Evolutionary conservation across 805 yeast species (phyloP).

Genomic region (Candida lessepsii): DNA sequence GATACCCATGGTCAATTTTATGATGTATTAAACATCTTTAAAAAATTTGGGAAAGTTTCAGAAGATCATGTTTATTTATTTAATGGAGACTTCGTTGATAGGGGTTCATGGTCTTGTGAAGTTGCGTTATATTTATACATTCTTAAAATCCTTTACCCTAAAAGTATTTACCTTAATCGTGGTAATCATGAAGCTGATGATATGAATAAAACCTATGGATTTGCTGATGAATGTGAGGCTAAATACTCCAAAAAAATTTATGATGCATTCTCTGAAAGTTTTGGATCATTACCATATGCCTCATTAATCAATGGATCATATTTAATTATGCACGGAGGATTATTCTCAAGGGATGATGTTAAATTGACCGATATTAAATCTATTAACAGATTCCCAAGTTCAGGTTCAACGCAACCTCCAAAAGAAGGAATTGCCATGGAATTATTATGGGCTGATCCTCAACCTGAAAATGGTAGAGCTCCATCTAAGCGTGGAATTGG

Average conservation of each 20-base stretch:
- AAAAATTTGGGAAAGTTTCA: conserved; percentile 67
- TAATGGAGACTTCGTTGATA: conserved; percentile 96
- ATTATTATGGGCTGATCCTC: conserved; percentile 97
- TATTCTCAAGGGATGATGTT: conserved; percentile 74
- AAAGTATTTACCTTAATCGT: conserved; percentile 70
- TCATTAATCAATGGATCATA: conserved; percentile 75
- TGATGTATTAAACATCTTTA: conserved; percentile 81
- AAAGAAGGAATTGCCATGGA: conserved; percentile 94
- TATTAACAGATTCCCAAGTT: conserved; percentile 59
- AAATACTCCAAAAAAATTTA: conserved; percentile 82
- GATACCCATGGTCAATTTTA: conserved; percentile 97
- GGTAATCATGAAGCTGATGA: conserved; percentile 97
- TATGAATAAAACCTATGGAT: conserved; percentile 96
- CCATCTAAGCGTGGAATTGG: conserved; percentile 95
- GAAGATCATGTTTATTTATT: conserved; percentile 73
- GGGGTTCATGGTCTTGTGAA: conserved; percentile 98
- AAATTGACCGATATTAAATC: conserved; percentile 72
- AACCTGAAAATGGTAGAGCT: conserved; percentile 68
- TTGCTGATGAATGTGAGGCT: conserved; percentile 91
- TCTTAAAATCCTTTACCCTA: conserved; percentile 75
- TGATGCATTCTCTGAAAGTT: conserved; percentile 80
- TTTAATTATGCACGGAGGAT: conserved; percentile 93
- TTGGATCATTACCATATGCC: conserved; percentile 83
- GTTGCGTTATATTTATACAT: conserved; percentile 80
- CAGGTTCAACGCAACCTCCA: conserved; percentile 72